Evolutionary conservation across 768 basidiomycete species (phyloP).

Genomic region (Exidia glandulosa): DNA sequence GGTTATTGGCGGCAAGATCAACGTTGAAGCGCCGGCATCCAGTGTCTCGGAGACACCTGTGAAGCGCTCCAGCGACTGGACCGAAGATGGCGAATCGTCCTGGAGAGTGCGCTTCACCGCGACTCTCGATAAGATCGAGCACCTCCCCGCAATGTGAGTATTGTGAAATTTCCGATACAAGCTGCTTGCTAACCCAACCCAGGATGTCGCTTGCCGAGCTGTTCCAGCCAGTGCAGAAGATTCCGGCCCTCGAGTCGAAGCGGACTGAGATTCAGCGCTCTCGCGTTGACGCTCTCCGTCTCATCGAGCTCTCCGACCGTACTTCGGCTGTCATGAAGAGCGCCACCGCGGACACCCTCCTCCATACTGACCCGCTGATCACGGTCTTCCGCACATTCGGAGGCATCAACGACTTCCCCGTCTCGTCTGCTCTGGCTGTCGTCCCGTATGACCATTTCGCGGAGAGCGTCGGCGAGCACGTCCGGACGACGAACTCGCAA

Average conservation of each 20-base stretch:
- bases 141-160: constrained; percentile 49
- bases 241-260: background rate
- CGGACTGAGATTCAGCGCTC: background rate
- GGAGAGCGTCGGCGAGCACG: constrained; percentile 50
- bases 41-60: background rate
- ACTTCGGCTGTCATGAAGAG: constrained; percentile 81
- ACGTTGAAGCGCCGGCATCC: background rate
- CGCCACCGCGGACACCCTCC: constrained; percentile 57
- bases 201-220: constrained; percentile 70
- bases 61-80: background rate
- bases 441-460: constrained; percentile 69
- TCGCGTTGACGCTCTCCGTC: constrained; percentile 62
- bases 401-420: constrained; percentile 50
- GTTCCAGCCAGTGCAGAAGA: constrained; percentile 29
- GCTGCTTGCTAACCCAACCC: background rate
- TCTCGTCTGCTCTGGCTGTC: constrained; percentile 63
- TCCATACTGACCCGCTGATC: constrained; percentile 60
- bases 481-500: constrained; percentile 44
- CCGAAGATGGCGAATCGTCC: background rate
- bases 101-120: constrained; percentile 53
- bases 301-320: constrained; percentile 83
- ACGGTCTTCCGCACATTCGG: constrained; percentile 72
- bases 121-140: constrained; percentile 72
- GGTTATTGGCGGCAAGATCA: constrained; percentile 4
- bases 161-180: background rate